Evolutionary conservation across 306 rosid genomes (phyloP), one percentile per base, ranked within the genome.

Genomic region (Aeschynomene evenia): DNA sequence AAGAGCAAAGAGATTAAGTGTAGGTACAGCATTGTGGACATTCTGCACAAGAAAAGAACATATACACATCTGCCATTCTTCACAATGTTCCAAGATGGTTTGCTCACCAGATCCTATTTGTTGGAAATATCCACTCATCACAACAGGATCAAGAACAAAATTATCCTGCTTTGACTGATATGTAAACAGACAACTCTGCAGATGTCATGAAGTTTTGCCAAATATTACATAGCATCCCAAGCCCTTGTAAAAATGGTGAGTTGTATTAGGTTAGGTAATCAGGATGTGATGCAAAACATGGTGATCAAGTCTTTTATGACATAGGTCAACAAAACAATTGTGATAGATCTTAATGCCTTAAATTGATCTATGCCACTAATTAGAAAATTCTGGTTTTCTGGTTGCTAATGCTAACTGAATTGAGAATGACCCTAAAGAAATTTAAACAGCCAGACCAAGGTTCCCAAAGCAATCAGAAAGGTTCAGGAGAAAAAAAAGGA

Each of bases 381-480:
- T 43, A 45, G 62, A 37, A 23, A 56, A 36, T 50, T 69, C 39
- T 36, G 64, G 40, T 14, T 36, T 16, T 15, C 21, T 60, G 77
- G 61, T n/a, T n/a, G 24, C 70, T 52, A 56, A 50, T n/a, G 24
- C 70, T 52, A 56, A 50, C 49, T 16, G 34, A 63, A 34, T 42
- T 23, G n/a, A 77, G 69, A 63, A 63, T 43, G 15, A 67, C 37
- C 24, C 68, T 53, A 23, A 11, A 51, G 9, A n/a, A 77, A 72
- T 53, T 33, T 20, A 34, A 61, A 67, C 9, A 9, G 15, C n/a
- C 11, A 64, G 37, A 58, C 7, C 13, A 22, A 3, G 8, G 58
- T 58, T 51, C 67, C 74, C 29, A 33, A 29, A 14, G 21, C 18
- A 63, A 4, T 15, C 52, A 10, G n/a, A 57, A 31, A 36, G 36